Base-by-base conservation (phyloP, 73 alveolate genomes). In the Tetrahymena elliotti region DNA sequence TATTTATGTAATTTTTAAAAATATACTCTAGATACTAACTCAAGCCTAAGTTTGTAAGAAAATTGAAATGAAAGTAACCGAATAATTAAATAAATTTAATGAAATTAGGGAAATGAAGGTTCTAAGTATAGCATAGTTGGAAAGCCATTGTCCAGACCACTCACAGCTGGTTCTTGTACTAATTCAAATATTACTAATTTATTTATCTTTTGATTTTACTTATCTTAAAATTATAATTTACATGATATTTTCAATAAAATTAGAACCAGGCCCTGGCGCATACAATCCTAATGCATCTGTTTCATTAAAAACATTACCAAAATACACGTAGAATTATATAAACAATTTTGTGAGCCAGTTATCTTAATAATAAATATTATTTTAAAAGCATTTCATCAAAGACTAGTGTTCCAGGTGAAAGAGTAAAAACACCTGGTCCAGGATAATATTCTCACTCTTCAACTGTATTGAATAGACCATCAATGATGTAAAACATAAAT, bases 391-490 rank as follows among this genome's bases (percentile, higher is more conserved):
- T 68, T n/a, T 68, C 88, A 16, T 68, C 88, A 68, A 68, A 68
- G 33, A 10, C 38, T 68, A 4, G 34, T 68, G 11, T 68, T 68
- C 88, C 88, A 27, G 88, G 36, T 68, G 88, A 68, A 68, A 68
- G 88, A 68, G 88, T 68, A 7, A 68, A 68, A 68, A 68, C 88
- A 2, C 96, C 96, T 35, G 96, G 96, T 11, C 96, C 96, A 22
- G 96, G 96, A 39, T 52, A 84, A n/a, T 94, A 94, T 40, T 94
- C 93, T 27, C 53, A 84, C 16, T n/a, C 38, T 6, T 94, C 96
- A 9, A 94, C 96, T 2, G 96, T 94, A 24, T 11, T 47, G 12
- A 94, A 92, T 68, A 94, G 93, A 52, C 96, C 96, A 22, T 84
- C 93, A 13, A 94, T 88, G 95, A 94, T 22, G 96, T 94, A 94